Conservation (phyloP, 148 eudicot genomes). For the Chenopodium suecicum region DNA sequence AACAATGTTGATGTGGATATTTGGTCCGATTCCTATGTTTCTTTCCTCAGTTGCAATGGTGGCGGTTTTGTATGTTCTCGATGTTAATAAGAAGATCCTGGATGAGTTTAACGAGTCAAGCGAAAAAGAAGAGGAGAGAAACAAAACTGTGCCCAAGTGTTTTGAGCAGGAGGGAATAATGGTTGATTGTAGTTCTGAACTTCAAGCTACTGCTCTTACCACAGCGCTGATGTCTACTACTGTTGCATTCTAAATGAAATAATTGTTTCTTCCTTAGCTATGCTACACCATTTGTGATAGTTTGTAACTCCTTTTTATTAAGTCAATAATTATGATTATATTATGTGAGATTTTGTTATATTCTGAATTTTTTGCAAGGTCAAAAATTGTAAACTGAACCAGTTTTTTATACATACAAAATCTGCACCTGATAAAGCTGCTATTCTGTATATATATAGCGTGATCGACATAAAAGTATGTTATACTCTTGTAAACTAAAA, state of each 20-base stretch:
- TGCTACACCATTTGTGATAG: too few species aligned
- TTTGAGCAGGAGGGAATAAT: slow-evolving; percentile 16
- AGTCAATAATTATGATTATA: too few species aligned
- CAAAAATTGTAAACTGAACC: not conserved
- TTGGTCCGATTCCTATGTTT: slow-evolving; percentile 58
- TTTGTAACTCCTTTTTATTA: too few species aligned
- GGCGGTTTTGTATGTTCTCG: slow-evolving; percentile 32
- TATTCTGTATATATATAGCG: slow-evolving; percentile 10
- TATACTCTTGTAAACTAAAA: not conserved
- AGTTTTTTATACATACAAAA: slow-evolving; percentile 21
- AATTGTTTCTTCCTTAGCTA: not conserved
- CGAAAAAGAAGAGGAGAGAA: not conserved
- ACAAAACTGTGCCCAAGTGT: not conserved
- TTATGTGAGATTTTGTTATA: too few species aligned
- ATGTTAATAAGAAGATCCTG: slow-evolving; percentile 34
- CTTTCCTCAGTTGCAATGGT: slow-evolving; percentile 33
- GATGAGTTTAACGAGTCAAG: slow-evolving; percentile 19
- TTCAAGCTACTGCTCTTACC: not conserved
- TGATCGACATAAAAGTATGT: slow-evolving; percentile 20
- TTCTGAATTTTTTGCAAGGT: too few species aligned
- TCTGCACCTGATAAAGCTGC: not conserved
- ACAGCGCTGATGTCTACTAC: not conserved
- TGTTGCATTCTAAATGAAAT: not conserved
- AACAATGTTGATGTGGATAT: slow-evolving; percentile 43
- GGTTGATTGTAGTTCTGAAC: not conserved